phyloP scores from a whole-genome alignment of 352 stramenopile species.

The Globisporangium spiculum region DNA sequence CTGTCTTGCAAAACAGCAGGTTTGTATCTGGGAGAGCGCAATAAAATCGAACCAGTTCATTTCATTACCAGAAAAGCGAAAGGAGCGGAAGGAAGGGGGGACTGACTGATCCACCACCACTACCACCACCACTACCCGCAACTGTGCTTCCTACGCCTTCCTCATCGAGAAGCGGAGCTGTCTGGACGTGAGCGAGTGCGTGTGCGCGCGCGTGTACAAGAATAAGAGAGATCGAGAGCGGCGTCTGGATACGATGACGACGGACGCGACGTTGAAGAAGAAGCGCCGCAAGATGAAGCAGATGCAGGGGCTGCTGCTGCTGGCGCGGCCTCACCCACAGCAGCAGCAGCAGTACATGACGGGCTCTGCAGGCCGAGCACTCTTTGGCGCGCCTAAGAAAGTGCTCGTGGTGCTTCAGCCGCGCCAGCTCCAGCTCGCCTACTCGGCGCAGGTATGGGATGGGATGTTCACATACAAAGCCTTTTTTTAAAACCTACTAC shows the following conservation, averaged over 20 bases:
- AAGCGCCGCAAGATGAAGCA: slow-evolving; percentile 74
- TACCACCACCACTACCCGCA: neutral
- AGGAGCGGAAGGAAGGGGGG: slow-evolving; percentile 3
- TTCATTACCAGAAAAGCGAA: slow-evolving; percentile 5
- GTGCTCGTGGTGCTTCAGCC: slow-evolving; percentile 67
- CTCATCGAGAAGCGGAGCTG: neutral
- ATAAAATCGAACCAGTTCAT: slow-evolving; percentile 25
- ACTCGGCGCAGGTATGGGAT: slow-evolving; percentile 49
- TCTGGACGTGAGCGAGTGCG: neutral
- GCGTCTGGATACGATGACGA: slow-evolving; percentile 25
- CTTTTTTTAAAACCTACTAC: no score
- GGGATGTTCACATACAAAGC: neutral
- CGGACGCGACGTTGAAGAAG: slow-evolving; percentile 31
- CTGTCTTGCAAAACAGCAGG: neutral
- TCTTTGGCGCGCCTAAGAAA: slow-evolving; percentile 26
- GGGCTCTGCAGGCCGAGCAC: neutral
- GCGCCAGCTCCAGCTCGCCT: slow-evolving; percentile 61
- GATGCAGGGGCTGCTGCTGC: slow-evolving; percentile 71
- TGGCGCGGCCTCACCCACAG: slow-evolving; percentile 37
- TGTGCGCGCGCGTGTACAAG: neutral
- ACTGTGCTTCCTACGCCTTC: neutral
- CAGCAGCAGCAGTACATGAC: slow-evolving; percentile 7
- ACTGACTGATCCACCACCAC: neutral
- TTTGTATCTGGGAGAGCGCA: slow-evolving; percentile 12
- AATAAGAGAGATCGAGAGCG: neutral